Evolutionary conservation across 2,329 filamentous ascomycete species (phyloP), one percentile per base, ranked within the genome.

Genomic region (Penicillium griseofulvum): DNA sequence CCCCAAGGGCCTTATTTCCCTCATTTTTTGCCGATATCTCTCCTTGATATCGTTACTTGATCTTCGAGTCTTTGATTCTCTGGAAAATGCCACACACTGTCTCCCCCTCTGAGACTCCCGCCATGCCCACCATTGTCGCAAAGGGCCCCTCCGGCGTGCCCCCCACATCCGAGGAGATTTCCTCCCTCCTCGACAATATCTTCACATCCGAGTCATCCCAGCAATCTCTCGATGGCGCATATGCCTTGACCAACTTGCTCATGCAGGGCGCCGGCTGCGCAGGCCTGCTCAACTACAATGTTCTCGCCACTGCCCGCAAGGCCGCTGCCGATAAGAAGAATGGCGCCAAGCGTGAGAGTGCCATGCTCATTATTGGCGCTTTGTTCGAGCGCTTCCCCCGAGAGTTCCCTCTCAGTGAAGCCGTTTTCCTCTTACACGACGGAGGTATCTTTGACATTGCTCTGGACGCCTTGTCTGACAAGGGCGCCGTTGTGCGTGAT

Each of bases 251-350:
- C 52, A 85, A 86, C 53, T 73, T 87, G 14, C 77, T 89, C 14
- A 79, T 86, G 56, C 83, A 86, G 73, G 85, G 84, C 29, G 81
- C 86, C 55, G 86, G 86, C 49, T 83, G 83, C 68, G 81, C 83
- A 22, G 86, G 85, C 48, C 77, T 89, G 51, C 74, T 80, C 46
- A 77, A 76, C 55, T 88, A 88, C 74, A 82, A 83, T 61, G 75
- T 89, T 45, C 71, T 89, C 44, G 79, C 82, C 22, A 81, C 84
- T 60, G 80, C 87, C 67, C 84, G 84, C 69, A 89, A 96, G 81
- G 90, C 90, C 36, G 91, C 93, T 4, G 78, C 81, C 65, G 91
- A 97, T 78, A 99, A 97, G 86, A 99, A 99, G 82, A 92, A 87
- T 74, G 88, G 88, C 16, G 82, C 88, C 37, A 85, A 84, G 65